Evolutionary conservation across 345 rosid species (phyloP).

Genomic region (Ceriops decandra): DNA sequence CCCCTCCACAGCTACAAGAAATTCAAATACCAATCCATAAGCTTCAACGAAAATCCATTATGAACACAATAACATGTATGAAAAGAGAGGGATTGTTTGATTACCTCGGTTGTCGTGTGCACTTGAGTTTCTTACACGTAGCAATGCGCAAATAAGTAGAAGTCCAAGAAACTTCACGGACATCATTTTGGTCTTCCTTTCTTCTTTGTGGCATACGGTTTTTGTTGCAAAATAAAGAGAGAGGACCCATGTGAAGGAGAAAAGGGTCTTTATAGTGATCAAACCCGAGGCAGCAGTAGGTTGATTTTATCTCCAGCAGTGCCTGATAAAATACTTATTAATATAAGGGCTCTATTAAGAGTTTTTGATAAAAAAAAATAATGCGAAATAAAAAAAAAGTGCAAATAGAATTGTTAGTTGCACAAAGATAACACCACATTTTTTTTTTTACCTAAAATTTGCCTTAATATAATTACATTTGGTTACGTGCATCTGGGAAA

Average conservation of each 20-base stretch:
- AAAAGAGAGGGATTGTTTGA: not conserved
- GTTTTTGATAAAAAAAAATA: no score
- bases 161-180: constrained; percentile 23
- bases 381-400: no score
- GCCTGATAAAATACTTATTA: not conserved
- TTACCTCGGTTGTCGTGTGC: constrained; percentile 26
- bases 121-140: constrained; percentile 17
- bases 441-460: no score
- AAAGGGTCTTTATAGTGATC: constrained; percentile 30
- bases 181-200: constrained; percentile 23
- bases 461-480: constrained; percentile 1
- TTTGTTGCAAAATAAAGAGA: constrained; percentile 4
- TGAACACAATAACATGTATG: not conserved
- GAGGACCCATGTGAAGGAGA: constrained; percentile 22
- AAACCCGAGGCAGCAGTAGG: constrained; percentile 36
- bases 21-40: not conserved
- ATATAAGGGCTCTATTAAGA: no score
- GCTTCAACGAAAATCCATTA: not conserved
- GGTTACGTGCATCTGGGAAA: constrained; percentile 28
- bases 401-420: no score
- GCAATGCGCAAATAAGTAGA: constrained; percentile 28
- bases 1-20: constrained; percentile 19
- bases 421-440: no score
- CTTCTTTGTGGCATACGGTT: constrained; percentile 13
- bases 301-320: constrained; percentile 4